Evolutionary conservation across 2,329 filamentous ascomycete species (phyloP).

Genomic region (Penicillium decumbens): DNA sequence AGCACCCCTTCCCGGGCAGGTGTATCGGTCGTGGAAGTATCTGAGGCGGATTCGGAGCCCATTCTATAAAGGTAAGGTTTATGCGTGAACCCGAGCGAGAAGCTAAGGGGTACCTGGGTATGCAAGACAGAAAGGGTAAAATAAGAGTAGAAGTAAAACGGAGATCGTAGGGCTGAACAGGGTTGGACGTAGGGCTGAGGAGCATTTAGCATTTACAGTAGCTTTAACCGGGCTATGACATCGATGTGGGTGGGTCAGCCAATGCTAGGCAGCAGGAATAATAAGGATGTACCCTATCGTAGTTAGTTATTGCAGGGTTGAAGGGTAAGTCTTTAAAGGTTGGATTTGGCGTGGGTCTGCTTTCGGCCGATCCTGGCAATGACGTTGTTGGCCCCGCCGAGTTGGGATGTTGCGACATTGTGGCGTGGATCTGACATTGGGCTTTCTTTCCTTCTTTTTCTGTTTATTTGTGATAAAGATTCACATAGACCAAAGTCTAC

Average conservation of each 20-base stretch:
- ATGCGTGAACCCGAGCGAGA: too few relatives aligned
- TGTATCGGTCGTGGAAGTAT: background rate
- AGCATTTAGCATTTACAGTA: background rate
- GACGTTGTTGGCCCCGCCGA: conserved; percentile 16
- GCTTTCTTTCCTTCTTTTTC: too few relatives aligned
- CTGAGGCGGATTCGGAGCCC: background rate
- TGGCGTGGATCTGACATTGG: background rate
- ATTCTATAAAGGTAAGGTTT: background rate
- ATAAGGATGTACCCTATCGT: too few relatives aligned
- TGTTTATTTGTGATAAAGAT: too few relatives aligned
- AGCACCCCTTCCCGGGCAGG: background rate
- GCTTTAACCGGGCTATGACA: conserved; percentile 7
- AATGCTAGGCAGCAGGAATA: conserved; percentile 5
- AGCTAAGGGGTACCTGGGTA: background rate
- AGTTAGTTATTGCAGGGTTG: too few relatives aligned
- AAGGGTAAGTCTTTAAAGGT: too few relatives aligned
- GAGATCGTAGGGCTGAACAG: conserved; percentile 16
- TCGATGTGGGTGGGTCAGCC: background rate
- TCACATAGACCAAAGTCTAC: too few relatives aligned
- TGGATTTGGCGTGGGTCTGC: background rate
- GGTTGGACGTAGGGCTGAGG: conserved; percentile 18
- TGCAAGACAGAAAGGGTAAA: background rate
- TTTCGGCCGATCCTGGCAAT: conserved; percentile 11
- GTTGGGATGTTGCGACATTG: background rate
- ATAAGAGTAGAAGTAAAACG: background rate